A percentile compares a stretch with the other conserved stretches of the same genome.
phyloP scores from a whole-genome alignment of 805 yeast species.

The Pichia cephalocereana region DNA sequence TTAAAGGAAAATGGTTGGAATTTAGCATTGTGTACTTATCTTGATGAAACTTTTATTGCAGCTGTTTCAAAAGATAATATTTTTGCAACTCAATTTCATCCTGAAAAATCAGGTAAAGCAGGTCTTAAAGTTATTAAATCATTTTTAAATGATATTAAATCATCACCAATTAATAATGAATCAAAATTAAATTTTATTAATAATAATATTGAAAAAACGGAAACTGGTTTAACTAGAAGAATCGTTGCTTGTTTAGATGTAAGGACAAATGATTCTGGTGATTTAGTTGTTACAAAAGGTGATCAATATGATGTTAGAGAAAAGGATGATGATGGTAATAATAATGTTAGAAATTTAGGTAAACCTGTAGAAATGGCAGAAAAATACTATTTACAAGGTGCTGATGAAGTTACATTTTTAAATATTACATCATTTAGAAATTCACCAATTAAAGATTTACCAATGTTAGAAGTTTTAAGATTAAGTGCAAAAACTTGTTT shows the following conservation, averaged over 20 bases:
- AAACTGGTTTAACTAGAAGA: conserved; percentile 72
- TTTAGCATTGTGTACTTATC: conserved; percentile 64
- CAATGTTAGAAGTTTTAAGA: conserved; percentile 86
- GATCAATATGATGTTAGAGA: conserved; percentile 98
- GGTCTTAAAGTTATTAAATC: conserved; percentile 71
- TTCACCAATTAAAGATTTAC: conserved; percentile 86
- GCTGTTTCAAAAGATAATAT: conserved; percentile 69
- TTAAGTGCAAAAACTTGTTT: conserved; percentile 82
- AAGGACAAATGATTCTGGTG: conserved; percentile 91
- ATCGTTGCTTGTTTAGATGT: conserved; percentile 96
- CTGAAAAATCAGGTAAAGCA: conserved; percentile 94
- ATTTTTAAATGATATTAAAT: conserved; percentile 47
- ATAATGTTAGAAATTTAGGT: conserved; percentile 82
- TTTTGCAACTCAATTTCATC: conserved; percentile 97
- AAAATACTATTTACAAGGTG: conserved; percentile 86
- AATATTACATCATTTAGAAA: conserved; percentile 94
- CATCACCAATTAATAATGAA: neutral
- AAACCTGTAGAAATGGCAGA: conserved; percentile 94
- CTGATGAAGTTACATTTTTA: conserved; percentile 92
- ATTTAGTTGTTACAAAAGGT: conserved; percentile 95
- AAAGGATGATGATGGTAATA: conserved; percentile 40
- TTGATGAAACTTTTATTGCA: conserved; percentile 72
- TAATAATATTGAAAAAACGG: conserved; percentile 17
- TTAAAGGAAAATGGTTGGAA: conserved; percentile 46
- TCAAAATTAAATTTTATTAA: neutral